Evolutionary conservation across 2,329 filamentous ascomycete genomes (phyloP).

Genomic region (Diaporthe australafricana): DNA sequence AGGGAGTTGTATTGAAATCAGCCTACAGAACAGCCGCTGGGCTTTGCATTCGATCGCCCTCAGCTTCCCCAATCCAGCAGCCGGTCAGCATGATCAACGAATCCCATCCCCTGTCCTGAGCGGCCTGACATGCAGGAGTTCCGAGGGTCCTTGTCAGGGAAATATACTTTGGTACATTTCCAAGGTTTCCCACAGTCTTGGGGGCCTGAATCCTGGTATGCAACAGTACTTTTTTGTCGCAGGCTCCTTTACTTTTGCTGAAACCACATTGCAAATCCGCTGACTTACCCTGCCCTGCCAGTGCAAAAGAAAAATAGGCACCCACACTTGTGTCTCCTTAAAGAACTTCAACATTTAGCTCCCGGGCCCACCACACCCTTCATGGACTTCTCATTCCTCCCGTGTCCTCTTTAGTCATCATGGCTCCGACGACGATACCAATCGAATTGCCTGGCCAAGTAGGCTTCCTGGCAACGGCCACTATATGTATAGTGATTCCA

Average conservation of each 20-base stretch:
- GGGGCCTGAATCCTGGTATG: too few species aligned
- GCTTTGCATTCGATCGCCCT: neutral
- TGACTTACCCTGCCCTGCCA: too few species aligned
- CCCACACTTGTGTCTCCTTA: too few species aligned
- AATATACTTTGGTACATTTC: too few species aligned
- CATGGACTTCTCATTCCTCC: neutral
- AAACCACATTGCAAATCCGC: too few species aligned
- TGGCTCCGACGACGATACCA: conserved; percentile 9
- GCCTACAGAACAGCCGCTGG: neutral
- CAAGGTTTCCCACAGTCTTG: too few species aligned
- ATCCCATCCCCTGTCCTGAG: neutral
- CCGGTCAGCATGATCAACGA: neutral
- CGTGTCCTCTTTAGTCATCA: neutral
- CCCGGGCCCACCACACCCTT: neutral
- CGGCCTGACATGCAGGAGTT: conserved; percentile 3
- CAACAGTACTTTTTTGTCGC: too few species aligned
- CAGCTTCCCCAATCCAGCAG: neutral
- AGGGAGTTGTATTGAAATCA: too few species aligned
- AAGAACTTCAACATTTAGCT: neutral
- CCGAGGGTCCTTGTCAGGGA: too few species aligned
- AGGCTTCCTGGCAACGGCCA: conserved; percentile 4
- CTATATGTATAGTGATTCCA: conserved; percentile 1
- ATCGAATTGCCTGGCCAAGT: conserved; percentile 8
- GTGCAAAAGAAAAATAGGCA: too few species aligned
- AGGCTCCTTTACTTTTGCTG: too few species aligned